A percentile compares a stretch with the other conserved stretches of the same genome.
phyloP scores from a whole-genome alignment of 176 grass and related monocot species.

The Carex pumila region DNA sequence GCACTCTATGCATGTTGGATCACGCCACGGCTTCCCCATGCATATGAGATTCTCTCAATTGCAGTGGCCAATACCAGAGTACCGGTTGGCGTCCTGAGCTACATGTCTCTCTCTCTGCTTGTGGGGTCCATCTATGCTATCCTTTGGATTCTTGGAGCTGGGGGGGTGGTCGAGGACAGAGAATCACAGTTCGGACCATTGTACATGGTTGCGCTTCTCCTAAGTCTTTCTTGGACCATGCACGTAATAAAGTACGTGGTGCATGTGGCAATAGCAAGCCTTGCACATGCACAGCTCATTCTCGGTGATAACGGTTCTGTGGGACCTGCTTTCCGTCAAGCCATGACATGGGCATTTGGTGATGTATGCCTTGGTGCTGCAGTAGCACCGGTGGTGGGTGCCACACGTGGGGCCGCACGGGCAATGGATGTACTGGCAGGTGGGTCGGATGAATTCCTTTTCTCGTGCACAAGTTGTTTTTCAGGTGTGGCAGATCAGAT shows the following conservation, averaged over 20 bases:
- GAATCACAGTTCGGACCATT: constrained; percentile 32
- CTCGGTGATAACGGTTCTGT: neutral
- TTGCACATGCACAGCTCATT: constrained; percentile 47
- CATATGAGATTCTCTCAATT: constrained; percentile 43
- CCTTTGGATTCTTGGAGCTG: constrained; percentile 74
- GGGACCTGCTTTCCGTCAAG: constrained; percentile 38
- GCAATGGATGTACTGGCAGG: constrained; percentile 34
- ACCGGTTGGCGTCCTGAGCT: constrained; percentile 24
- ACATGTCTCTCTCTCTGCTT: constrained; percentile 44
- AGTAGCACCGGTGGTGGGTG: constrained; percentile 40
- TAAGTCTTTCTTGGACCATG: constrained; percentile 88
- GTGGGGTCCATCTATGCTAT: constrained; percentile 47
- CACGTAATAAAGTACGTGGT: constrained; percentile 41
- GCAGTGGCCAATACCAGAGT: constrained; percentile 37
- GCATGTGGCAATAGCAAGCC: constrained; percentile 54
- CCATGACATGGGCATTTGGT: constrained; percentile 42
- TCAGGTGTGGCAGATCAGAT: constrained; percentile 45
- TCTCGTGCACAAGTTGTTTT: constrained; percentile 58
- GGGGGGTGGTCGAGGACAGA: constrained; percentile 52
- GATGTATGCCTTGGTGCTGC: constrained; percentile 74
- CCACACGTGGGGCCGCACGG: constrained; percentile 43
- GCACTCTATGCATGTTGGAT: constrained; percentile 78
- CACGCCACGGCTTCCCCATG: constrained; percentile 57
- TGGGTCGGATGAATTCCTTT: constrained; percentile 74
- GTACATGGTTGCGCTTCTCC: constrained; percentile 56